Conservation (phyloP, 176 grass and related monocot species). For the Aegilops sharonensis region DNA sequence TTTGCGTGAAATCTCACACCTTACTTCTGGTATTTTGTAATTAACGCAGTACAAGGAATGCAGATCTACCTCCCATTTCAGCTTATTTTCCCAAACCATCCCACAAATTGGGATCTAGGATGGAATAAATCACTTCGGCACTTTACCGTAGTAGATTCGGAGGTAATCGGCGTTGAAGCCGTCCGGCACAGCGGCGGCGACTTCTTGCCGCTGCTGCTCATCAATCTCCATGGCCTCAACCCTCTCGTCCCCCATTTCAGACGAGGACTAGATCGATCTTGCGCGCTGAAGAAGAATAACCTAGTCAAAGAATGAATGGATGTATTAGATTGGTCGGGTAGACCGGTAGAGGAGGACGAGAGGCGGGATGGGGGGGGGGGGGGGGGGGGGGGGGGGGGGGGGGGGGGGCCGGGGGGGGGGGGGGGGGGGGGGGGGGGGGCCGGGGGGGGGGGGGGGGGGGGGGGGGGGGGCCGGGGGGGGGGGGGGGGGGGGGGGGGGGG, state of each 20-base stretch:
- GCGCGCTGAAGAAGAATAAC: not conserved
- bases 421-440: too few species aligned
- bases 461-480: too few species aligned
- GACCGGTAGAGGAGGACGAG: not conserved
- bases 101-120: not conserved
- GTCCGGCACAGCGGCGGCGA: slow-evolving; percentile 9
- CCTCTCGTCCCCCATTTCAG: slow-evolving; percentile 27
- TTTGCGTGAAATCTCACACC: not conserved
- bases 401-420: too few species aligned
- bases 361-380: not conserved
- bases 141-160: slow-evolving; percentile 78
- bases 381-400: too few species aligned
- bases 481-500: too few species aligned
- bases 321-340: too few species aligned
- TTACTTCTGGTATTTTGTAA: not conserved
- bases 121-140: not conserved
- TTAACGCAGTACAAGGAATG: not conserved
- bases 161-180: slow-evolving; percentile 72
- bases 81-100: not conserved
- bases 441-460: too few species aligned
- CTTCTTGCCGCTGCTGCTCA: slow-evolving; percentile 11
- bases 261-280: not conserved
- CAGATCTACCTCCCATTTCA: not conserved
- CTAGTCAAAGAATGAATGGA: not conserved
- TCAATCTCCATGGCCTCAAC: slow-evolving; percentile 59